A percentile compares a stretch with the other conserved stretches of the same genome.
phyloP scores from a whole-genome alignment of 257 asterid species.

The Vinca minor region DNA sequence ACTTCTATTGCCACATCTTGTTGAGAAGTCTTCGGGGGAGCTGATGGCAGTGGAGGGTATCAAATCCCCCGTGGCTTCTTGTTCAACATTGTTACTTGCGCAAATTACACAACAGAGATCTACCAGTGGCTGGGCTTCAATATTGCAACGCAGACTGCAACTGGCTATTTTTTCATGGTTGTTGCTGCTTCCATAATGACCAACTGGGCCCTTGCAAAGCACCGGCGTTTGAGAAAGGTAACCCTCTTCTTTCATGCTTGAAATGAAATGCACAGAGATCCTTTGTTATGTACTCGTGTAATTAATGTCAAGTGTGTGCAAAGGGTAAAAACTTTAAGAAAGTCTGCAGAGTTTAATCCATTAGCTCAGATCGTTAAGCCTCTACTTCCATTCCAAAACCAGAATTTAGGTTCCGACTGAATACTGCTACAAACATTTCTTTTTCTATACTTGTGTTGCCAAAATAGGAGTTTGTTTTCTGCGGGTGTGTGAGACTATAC shows the following conservation, averaged over 20 bases:
- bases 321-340: not conserved
- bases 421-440: not conserved
- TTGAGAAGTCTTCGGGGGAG: slow-evolving; percentile 76
- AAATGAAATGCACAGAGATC: not conserved
- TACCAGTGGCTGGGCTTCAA: slow-evolving; percentile 99
- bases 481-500: not conserved
- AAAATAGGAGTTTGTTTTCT: not conserved
- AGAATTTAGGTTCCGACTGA: not conserved
- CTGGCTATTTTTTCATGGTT: slow-evolving; percentile 81
- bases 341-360: not conserved
- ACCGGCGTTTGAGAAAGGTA: slow-evolving; percentile 87
- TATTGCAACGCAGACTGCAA: slow-evolving; percentile 81
- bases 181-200: slow-evolving; percentile 97
- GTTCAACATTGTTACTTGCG: slow-evolving; percentile 88
- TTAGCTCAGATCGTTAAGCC: not conserved
- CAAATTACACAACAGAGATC: slow-evolving; percentile 92
- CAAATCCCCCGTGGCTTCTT: slow-evolving; percentile 91
- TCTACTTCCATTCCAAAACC: not conserved
- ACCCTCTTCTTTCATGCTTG: slow-evolving; percentile 9
- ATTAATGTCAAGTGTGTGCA: not conserved
- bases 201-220: slow-evolving; percentile 96
- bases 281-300: not conserved
- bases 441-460: not conserved
- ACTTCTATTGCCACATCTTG: slow-evolving; percentile 84
- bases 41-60: slow-evolving; percentile 64